Percentiles rank a stretch among this genome's conserved stretches.
These are phyloP conservation scores for Picochlorum sp. DNA, from an alignment of 139 green algal genomes.

Conservation along the genomic window DNA sequence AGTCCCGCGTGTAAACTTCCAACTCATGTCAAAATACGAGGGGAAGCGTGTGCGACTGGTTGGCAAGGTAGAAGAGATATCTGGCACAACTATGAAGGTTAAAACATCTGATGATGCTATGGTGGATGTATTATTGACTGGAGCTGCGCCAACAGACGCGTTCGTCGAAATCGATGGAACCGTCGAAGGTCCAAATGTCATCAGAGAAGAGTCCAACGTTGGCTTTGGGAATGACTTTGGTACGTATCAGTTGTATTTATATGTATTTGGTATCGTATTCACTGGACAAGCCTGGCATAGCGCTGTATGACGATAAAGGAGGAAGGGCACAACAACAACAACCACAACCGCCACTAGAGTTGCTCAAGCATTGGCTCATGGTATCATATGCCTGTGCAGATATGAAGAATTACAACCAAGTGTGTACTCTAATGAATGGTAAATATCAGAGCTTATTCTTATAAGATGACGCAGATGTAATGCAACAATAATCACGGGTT, in stretches of 20 bases:
- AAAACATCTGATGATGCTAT: constrained; percentile 33
- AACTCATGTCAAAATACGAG: constrained; percentile 31
- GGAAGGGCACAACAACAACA: no score
- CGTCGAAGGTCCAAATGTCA: constrained; percentile 38
- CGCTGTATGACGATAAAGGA: no score
- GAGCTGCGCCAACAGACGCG: constrained; percentile 8
- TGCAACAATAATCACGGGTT: not conserved
- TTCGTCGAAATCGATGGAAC: constrained; percentile 54
- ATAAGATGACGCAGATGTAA: not conserved
- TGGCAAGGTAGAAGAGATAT: constrained; percentile 26
- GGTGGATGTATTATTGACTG: constrained; percentile 28
- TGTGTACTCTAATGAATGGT: constrained; percentile 47
- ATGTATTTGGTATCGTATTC: not conserved
- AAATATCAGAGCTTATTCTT: constrained; percentile 38
- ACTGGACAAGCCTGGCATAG: not conserved
- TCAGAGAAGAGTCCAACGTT: constrained; percentile 36
- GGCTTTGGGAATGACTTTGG: constrained; percentile 56
- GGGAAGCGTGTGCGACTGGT: constrained; percentile 46
- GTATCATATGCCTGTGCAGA: constrained; percentile 35
- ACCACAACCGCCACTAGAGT: no score
- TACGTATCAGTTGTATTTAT: constrained; percentile 17
- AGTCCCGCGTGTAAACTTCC: constrained; percentile 40
- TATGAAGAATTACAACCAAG: constrained; percentile 58
- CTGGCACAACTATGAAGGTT: constrained; percentile 24
- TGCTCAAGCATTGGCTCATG: not conserved